These are phyloP conservation scores for Anastatica hierochuntica DNA, from an alignment of 345 rosid genomes.

Conservation along the genomic window DNA sequence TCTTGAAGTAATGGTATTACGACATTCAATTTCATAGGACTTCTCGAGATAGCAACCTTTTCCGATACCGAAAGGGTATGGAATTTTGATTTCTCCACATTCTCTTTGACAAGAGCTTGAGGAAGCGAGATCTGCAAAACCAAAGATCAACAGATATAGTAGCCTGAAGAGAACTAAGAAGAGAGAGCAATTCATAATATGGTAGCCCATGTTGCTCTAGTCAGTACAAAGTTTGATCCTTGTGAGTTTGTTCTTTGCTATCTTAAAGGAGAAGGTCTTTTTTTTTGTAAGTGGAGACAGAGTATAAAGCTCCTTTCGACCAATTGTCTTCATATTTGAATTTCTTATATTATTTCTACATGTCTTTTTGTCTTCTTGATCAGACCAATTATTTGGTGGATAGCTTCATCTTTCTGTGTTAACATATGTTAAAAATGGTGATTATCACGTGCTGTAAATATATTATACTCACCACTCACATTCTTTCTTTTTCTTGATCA, in stretches of 20 bases:
- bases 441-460: too few species aligned
- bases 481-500: too few species aligned
- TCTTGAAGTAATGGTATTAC: not conserved
- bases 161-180: not conserved
- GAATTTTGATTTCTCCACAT: conserved; percentile 31
- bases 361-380: not conserved
- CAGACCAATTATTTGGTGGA: not conserved
- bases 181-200: not conserved
- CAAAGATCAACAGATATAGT: not conserved
- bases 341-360: not conserved
- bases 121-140: not conserved
- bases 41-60: conserved; percentile 8
- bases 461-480: too few species aligned
- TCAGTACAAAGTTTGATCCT: not conserved
- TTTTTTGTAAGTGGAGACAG: not conserved
- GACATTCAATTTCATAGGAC: not conserved
- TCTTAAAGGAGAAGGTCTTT: too few species aligned
- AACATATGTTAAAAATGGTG: too few species aligned
- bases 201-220: not conserved
- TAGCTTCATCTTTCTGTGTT: not conserved
- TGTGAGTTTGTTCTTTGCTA: not conserved
- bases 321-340: conserved; percentile 1
- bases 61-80: conserved; percentile 32
- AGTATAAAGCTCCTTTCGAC: not conserved
- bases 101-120: not conserved